A percentile compares a stretch with the other conserved stretches of the same genome.
Evolutionary conservation across 345 rosid species (phyloP).

Genomic region (Melastoma malabathricum): DNA sequence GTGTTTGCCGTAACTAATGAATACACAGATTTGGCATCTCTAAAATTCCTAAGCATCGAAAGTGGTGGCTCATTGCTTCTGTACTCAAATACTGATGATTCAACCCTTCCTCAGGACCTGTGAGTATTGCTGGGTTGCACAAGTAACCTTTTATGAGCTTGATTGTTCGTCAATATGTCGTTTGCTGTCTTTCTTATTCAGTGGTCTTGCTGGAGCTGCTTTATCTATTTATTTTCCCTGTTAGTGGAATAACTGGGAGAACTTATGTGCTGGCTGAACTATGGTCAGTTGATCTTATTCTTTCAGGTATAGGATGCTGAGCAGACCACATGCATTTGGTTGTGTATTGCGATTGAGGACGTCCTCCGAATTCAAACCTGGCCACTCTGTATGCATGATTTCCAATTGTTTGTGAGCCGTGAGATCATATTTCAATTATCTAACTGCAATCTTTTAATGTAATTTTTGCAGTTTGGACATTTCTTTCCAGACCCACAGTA

Average conservation of each 20-base stretch:
- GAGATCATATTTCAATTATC: not conserved
- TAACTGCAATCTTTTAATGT: not conserved
- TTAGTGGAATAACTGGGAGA: not conserved
- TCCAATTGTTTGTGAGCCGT: not conserved
- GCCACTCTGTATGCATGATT: slow-evolving; percentile 61
- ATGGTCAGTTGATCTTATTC: slow-evolving; percentile 1
- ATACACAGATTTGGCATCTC: slow-evolving; percentile 94
- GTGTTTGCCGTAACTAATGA: slow-evolving; percentile 93
- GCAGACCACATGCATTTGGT: slow-evolving; percentile 88
- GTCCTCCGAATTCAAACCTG: slow-evolving; percentile 83
- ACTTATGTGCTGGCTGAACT: not conserved
- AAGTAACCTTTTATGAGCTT: not conserved
- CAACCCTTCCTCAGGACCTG: slow-evolving; percentile 99
- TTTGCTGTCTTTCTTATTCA: too few relatives aligned
- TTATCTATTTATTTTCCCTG: not conserved
- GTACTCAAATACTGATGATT: slow-evolving; percentile 85
- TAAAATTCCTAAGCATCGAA: slow-evolving; percentile 93
- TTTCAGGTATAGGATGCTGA: slow-evolving; percentile 82
- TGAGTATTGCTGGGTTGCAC: slow-evolving; percentile 25
- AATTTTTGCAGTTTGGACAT: slow-evolving; percentile 70
- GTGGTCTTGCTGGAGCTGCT: not conserved
- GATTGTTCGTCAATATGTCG: not conserved
- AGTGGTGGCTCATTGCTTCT: slow-evolving; percentile 91
- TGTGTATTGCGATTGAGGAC: slow-evolving; percentile 85
- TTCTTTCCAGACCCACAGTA: slow-evolving; percentile 97